Conservation (phyloP, 1,284 basidiomycete species). For the Ceratorhiza oryzae-sativae region DNA sequence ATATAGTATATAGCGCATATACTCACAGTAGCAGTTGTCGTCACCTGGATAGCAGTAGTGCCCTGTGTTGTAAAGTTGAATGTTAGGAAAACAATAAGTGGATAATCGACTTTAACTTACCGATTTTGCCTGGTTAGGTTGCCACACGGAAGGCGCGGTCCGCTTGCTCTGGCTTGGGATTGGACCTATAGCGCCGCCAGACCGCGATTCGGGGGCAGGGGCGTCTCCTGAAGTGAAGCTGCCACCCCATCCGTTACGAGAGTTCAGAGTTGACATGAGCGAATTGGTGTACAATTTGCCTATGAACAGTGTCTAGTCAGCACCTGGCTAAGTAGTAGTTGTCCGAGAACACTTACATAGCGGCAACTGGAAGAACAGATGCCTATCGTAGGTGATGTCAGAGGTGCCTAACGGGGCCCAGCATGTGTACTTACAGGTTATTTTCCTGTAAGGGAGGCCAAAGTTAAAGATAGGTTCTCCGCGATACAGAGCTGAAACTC, state of each 20-base stretch:
- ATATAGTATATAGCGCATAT: background rate
- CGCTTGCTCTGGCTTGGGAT: constrained; percentile 11
- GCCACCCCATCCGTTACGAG: constrained; percentile 34
- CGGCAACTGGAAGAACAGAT: constrained; percentile 34
- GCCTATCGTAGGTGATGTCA: background rate
- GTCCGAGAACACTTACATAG: constrained; percentile 6
- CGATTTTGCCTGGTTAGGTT: constrained; percentile 14
- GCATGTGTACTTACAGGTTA: constrained; percentile 21
- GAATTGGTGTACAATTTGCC: constrained; percentile 37
- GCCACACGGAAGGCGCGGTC: constrained; percentile 23
- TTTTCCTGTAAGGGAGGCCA: background rate
- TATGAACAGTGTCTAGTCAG: background rate
- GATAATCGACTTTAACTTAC: background rate
- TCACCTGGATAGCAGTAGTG: constrained; percentile 13
- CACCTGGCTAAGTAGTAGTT: background rate
- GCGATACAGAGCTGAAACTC: constrained; percentile 34
- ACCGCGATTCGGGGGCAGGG: background rate
- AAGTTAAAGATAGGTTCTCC: background rate
- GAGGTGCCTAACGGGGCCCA: background rate
- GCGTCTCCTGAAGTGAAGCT: constrained; percentile 22
- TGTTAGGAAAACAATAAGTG: background rate
- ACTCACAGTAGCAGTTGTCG: constrained; percentile 36
- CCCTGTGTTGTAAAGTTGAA: background rate
- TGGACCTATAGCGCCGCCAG: constrained; percentile 4
- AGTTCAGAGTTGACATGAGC: constrained; percentile 36